Evolutionary conservation across 345 rosid species (phyloP).

Genomic region (Arabidopsis arenosa): DNA sequence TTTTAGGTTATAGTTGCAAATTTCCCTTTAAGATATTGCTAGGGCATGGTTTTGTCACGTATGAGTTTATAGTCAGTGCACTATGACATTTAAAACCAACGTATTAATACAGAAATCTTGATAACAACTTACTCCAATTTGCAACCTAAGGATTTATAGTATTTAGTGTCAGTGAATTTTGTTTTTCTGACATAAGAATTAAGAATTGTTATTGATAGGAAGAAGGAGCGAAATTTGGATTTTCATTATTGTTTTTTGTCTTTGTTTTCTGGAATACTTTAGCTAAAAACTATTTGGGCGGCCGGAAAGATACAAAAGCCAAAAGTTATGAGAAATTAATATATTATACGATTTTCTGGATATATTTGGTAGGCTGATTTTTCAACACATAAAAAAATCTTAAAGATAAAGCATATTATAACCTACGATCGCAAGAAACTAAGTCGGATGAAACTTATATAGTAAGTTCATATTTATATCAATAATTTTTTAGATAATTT

Average conservation of each 20-base stretch:
- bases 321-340: constrained; percentile 23
- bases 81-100: not conserved
- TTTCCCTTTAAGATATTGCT: constrained; percentile 15
- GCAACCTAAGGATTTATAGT: not conserved
- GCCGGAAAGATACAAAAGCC: constrained; percentile 33
- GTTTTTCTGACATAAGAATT: too few species aligned
- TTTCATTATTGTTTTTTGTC: constrained; percentile 11
- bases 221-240: not conserved
- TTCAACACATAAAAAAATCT: not conserved
- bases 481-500: not conserved
- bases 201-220: not conserved
- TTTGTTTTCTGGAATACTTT: constrained; percentile 26
- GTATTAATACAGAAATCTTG: not conserved
- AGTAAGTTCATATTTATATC: not conserved
- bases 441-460: not conserved
- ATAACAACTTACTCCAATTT: not conserved
- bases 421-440: not conserved
- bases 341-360: constrained; percentile 24
- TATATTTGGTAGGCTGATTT: constrained; percentile 22
- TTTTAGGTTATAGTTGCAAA: too few species aligned
- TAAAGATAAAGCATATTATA: not conserved
- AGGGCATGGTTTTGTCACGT: not conserved
- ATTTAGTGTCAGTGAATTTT: too few species aligned
- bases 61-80: not conserved
- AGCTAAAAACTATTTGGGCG: constrained; percentile 35